phyloP scores from a whole-genome alignment of 2,329 filamentous ascomycete genomes.

The Hypocreales sp. region DNA sequence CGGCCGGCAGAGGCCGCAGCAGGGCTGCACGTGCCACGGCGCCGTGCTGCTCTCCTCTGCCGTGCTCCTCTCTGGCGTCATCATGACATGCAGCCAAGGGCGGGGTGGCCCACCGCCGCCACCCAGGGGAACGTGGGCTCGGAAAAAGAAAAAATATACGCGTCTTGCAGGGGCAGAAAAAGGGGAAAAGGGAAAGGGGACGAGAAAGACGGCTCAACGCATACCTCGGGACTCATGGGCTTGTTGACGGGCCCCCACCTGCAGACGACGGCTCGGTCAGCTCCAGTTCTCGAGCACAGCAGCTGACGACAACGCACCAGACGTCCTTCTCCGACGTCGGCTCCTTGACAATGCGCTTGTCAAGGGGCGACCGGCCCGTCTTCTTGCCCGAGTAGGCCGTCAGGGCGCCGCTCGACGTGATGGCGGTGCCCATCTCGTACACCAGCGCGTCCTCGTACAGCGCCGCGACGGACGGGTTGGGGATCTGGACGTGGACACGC shows the following conservation, averaged over 20 bases:
- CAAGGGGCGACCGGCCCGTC: conserved; percentile 88
- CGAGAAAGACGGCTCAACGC: conserved; percentile 2
- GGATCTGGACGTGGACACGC: conserved; percentile 32
- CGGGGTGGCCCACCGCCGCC: too few species aligned
- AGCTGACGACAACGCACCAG: conserved; percentile 45
- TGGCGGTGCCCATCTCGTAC: conserved; percentile 94
- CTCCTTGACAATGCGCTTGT: conserved; percentile 97
- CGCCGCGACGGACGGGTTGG: conserved; percentile 87
- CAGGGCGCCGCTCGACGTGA: conserved; percentile 87
- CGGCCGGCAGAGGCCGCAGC: too few species aligned
- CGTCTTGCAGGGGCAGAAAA: background rate
- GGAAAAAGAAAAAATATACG: background rate
- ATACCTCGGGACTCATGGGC: conserved; percentile 93
- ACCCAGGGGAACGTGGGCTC: too few species aligned
- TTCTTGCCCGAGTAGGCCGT: conserved; percentile 97
- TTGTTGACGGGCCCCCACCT: conserved; percentile 98
- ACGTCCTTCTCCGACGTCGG: conserved; percentile 75
- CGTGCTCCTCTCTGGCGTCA: too few species aligned
- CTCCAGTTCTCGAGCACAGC: too few species aligned
- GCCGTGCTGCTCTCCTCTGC: too few species aligned
- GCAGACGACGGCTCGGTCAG: conserved; percentile 12
- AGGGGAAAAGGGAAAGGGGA: background rate
- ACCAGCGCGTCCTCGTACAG: conserved; percentile 95
- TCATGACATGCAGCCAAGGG: too few species aligned
- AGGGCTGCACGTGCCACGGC: too few species aligned